A percentile compares a stretch with the other conserved stretches of the same genome.
Conservation (phyloP, 2,329 filamentous ascomycete genomes). For the Phialemoniopsis sp. region DNA sequence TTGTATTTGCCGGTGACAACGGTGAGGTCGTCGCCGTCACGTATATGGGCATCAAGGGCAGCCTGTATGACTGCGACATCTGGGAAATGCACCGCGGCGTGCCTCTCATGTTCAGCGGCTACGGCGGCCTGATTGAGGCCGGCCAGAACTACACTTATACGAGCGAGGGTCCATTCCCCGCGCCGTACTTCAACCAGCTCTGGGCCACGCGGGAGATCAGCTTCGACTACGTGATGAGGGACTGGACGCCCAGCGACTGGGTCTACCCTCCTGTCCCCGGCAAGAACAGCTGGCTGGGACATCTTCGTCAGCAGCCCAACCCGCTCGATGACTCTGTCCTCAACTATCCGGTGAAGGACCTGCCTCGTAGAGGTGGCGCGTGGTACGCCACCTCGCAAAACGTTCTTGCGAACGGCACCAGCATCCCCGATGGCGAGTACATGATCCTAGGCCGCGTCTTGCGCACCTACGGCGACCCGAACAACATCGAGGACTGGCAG, state of each 20-base stretch:
- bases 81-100: conserved; percentile 12
- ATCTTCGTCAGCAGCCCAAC: conserved; percentile 3
- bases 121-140: conserved; percentile 7
- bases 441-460: conserved; percentile 9
- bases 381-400: conserved; percentile 1
- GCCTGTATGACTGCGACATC: conserved; percentile 8
- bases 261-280: conserved; percentile 6
- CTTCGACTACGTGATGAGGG: conserved; percentile 7
- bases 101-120: conserved; percentile 9
- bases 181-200: conserved; percentile 12
- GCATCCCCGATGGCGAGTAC: conserved; percentile 12
- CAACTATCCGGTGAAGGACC: conserved; percentile 3
- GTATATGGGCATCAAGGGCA: conserved; percentile 12
- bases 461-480: conserved; percentile 12
- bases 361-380: neutral
- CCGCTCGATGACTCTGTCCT: too few relatives aligned
- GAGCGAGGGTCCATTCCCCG: conserved; percentile 5
- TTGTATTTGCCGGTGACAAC: conserved; percentile 16
- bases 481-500: conserved; percentile 12
- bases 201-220: conserved; percentile 10
- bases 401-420: conserved; percentile 5
- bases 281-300: conserved; percentile 5
- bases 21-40: conserved; percentile 15
- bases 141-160: conserved; percentile 12
- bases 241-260: conserved; percentile 6